Base-by-base conservation (phyloP, 805 yeast genomes). In the Teunomyces gatunensis region DNA sequence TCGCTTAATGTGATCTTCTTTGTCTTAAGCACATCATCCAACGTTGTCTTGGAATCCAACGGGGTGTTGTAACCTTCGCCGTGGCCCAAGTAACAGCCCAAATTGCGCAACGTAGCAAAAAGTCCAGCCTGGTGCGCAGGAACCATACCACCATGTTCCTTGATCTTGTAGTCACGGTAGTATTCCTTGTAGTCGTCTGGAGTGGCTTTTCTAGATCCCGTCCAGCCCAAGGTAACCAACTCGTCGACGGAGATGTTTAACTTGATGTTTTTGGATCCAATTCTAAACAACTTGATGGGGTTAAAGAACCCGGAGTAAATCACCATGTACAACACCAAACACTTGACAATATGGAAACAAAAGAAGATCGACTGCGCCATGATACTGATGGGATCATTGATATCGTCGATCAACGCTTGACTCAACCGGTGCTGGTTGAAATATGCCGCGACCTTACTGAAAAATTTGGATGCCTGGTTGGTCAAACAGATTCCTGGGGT, bases 401-500 rank as follows among this genome's bases (percentile, higher is more conserved):
- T 74, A 59, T 85, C 92, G 25, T 69, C 70, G 41, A 76, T 54
- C 40, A 85, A 64, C 12, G 71, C 69, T 3, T 59, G 61, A 3
- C 85, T 85, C 30, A 81, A 54, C 3, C 63, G 65, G 4, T 65
- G 60, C 40, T 67, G 57, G 13, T 77, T 79, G 51, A 79, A 66
- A 42, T 52, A 48, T 25, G 37, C 39, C 28, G 69, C 69, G 13
- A 62, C 33, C 15, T 39, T 45, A 23, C 61, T 52, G 29, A 59
- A 51, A 17, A 56, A 23, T 30, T 53, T 55, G 20, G 68, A 68
- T 23, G 82, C 47, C 55, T 81, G 80, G 57, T 83, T 85, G 9
- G 95, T 85, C 47, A 89, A 68, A 54, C 91, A 86, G 48, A 83
- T 77, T 20, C 97, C 97, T 0, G 98, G 98, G 3, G 98, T 92